Evolutionary conservation across 805 yeast genomes (phyloP).

Genomic region (Kurtzmaniella cleridarum): DNA sequence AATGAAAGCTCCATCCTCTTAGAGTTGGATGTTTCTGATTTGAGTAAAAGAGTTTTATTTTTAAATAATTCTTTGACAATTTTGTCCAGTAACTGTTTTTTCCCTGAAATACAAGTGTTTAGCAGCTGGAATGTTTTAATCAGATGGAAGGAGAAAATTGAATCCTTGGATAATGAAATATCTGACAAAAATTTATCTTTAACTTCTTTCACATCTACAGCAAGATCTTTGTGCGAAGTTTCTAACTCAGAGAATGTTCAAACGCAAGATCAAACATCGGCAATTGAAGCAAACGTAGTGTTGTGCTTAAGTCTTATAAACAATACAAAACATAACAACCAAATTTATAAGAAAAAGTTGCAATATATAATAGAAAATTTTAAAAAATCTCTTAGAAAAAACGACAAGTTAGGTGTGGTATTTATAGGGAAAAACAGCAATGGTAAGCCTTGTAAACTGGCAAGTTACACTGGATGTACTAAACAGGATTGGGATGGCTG

Average conservation of each 20-base stretch:
- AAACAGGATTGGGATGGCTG: constrained; percentile 44
- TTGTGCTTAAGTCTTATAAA: constrained; percentile 29
- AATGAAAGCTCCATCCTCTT: too few relatives aligned
- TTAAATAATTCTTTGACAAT: not conserved
- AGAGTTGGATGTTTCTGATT: too few relatives aligned
- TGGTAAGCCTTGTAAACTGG: constrained; percentile 29
- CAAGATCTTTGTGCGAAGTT: too few relatives aligned
- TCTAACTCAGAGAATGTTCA: too few relatives aligned
- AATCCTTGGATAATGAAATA: too few relatives aligned
- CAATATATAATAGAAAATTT: constrained; percentile 18
- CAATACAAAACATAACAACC: constrained; percentile 15
- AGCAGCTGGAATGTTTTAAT: too few relatives aligned
- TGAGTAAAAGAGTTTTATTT: too few relatives aligned
- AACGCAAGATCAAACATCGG: too few relatives aligned
- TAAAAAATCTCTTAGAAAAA: constrained; percentile 21
- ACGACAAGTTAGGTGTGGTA: constrained; percentile 44
- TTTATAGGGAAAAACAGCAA: constrained; percentile 43
- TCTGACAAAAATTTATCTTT: too few relatives aligned
- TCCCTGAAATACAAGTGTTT: not conserved
- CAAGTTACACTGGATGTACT: constrained; percentile 45
- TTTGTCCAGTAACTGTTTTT: constrained; percentile 1
- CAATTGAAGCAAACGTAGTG: too few relatives aligned
- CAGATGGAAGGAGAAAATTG: too few relatives aligned
- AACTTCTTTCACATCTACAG: too few relatives aligned
- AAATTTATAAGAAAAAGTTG: constrained; percentile 21